Evolutionary conservation across 192 early-diverging fungal genomes (phyloP).

Genomic region (Cladochytrium replicatum): DNA sequence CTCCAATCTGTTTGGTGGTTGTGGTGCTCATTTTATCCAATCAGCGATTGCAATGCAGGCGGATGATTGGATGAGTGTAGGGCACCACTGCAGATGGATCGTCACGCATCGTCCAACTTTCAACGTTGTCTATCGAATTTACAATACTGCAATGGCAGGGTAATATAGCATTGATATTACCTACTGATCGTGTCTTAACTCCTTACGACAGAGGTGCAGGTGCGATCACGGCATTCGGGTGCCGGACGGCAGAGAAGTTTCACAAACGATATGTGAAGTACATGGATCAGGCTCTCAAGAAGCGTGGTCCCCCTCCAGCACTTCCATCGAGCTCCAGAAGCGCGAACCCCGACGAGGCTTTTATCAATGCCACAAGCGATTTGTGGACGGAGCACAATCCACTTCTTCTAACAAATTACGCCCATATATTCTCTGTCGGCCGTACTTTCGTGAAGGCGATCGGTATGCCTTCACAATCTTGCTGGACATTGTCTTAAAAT

Average conservation of each 20-base stretch:
- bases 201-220: too few relatives aligned
- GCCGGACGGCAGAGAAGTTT: conserved; percentile 40
- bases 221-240: conserved; percentile 35
- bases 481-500: neutral
- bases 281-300: too few relatives aligned
- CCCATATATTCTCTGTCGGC: conserved; percentile 45
- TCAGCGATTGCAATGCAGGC: conserved; percentile 22
- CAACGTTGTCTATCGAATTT: conserved; percentile 11
- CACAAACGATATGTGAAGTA: too few relatives aligned
- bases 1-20: neutral
- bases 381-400: too few relatives aligned
- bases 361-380: too few relatives aligned
- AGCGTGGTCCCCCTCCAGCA: too few relatives aligned
- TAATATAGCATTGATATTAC: neutral
- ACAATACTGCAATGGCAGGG: conserved; percentile 16
- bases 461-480: conserved; percentile 24
- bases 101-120: neutral
- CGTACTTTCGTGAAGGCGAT: conserved; percentile 48
- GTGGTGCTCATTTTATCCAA: neutral
- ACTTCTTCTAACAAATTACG: conserved; percentile 45
- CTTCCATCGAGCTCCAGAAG: too few relatives aligned
- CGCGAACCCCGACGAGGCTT: too few relatives aligned
- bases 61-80: conserved; percentile 23
- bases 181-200: neutral
- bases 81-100: conserved; percentile 18